phyloP scores from a whole-genome alignment of 495 filamentous ascomycete species.

The Penicillium canariense region DNA sequence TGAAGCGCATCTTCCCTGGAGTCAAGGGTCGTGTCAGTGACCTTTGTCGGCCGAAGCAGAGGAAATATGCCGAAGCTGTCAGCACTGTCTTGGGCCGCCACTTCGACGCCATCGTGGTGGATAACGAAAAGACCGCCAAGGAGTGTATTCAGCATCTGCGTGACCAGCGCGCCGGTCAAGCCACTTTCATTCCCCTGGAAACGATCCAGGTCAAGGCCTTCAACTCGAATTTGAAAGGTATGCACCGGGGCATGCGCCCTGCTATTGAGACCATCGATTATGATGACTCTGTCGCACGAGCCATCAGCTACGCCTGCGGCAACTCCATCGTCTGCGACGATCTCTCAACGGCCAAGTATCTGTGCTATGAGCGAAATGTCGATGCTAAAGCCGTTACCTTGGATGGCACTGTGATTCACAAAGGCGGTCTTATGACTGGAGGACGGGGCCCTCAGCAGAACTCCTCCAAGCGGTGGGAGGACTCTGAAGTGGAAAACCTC shows the following conservation, averaged over 20 bases:
- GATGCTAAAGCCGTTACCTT: constrained; percentile 92
- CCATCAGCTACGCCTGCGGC: constrained; percentile 91
- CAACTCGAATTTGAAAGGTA: constrained; percentile 86
- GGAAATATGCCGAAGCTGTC: constrained; percentile 90
- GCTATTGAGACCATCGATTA: constrained; percentile 97
- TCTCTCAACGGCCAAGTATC: constrained; percentile 76
- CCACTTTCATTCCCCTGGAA: constrained; percentile 92
- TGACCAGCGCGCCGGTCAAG: constrained; percentile 78
- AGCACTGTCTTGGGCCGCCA: constrained; percentile 89
- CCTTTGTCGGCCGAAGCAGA: constrained; percentile 92
- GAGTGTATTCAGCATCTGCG: constrained; percentile 94
- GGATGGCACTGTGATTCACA: constrained; percentile 91
- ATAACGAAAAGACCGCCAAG: constrained; percentile 89
- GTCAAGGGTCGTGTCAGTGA: constrained; percentile 89
- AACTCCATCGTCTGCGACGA: constrained; percentile 95
- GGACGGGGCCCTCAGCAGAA: constrained; percentile 73
- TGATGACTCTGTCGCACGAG: constrained; percentile 79
- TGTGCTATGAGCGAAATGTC: constrained; percentile 81
- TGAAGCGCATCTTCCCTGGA: constrained; percentile 89
- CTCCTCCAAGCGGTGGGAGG: constrained; percentile 76
- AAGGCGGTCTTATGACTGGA: constrained; percentile 97
- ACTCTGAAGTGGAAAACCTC: constrained; percentile 80
- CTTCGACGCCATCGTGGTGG: constrained; percentile 93
- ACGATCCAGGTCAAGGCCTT: constrained; percentile 91
- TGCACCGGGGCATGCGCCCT: constrained; percentile 78